Percentiles rank a stretch among this genome's conserved stretches.
These are phyloP conservation scores for Solanum ossicruentum DNA, from an alignment of 257 asterid species.

Conservation along the genomic window DNA sequence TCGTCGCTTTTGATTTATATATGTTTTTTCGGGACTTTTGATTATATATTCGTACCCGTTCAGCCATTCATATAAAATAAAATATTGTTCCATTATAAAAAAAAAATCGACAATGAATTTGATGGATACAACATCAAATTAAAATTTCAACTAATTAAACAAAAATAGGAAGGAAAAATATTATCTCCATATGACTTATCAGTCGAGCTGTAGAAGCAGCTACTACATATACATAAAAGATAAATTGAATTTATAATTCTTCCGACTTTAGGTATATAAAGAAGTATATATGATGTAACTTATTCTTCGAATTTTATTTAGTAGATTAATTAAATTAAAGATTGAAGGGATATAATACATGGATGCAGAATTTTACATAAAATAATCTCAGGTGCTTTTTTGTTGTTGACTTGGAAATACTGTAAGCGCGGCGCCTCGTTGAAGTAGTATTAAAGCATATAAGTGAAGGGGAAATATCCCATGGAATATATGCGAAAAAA, in stretches of 20 bases:
- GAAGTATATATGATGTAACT: not conserved
- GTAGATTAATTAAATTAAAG: not conserved
- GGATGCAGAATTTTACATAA: not conserved
- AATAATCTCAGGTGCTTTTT: not conserved
- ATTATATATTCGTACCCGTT: not conserved
- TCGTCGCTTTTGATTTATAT: not conserved
- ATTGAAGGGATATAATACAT: not conserved
- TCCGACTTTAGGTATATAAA: too few relatives aligned
- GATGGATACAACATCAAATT: not conserved
- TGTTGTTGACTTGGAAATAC: not conserved
- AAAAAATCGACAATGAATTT: too few relatives aligned
- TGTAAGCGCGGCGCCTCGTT: not conserved
- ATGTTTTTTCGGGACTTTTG: not conserved
- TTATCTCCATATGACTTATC: too few relatives aligned
- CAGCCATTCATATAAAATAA: not conserved
- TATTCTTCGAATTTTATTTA: not conserved
- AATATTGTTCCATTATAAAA: not conserved
- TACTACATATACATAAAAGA: too few relatives aligned
- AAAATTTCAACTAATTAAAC: not conserved
- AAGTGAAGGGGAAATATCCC: not conserved
- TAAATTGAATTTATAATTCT: too few relatives aligned
- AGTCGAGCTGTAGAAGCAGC: too few relatives aligned
- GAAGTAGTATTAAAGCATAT: not conserved
- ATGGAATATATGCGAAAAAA: not conserved
- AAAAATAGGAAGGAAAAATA: not conserved